Evolutionary conservation across 2,329 filamentous ascomycete genomes (phyloP).

Genomic region (Penicillium sp.): DNA sequence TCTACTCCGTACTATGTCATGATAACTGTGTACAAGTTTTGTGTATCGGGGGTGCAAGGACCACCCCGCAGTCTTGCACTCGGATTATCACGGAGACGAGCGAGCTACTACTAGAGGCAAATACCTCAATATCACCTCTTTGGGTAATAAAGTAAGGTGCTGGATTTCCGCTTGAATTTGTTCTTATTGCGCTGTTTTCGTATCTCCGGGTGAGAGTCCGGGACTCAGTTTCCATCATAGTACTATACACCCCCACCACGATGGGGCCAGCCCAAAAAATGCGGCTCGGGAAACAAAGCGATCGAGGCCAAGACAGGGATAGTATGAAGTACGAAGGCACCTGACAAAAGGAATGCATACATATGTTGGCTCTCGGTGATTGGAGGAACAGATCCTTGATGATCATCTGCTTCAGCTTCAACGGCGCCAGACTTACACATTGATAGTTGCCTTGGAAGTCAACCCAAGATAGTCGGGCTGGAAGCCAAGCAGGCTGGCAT

Average conservation of each 20-base stretch:
- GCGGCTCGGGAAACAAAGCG: conserved; percentile 20
- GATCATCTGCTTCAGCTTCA: neutral
- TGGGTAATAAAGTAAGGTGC: neutral
- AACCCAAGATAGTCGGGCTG: too few relatives aligned
- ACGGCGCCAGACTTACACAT: neutral
- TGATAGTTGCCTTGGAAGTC: neutral
- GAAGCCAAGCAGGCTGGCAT: neutral
- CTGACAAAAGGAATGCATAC: conserved; percentile 3
- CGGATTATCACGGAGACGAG: neutral
- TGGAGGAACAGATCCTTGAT: neutral
- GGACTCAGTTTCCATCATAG: neutral
- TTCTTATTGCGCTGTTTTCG: neutral
- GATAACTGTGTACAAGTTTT: neutral
- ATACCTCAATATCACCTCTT: conserved; percentile 1
- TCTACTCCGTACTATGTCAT: neutral
- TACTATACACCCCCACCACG: conserved; percentile 4
- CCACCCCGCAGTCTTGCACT: neutral
- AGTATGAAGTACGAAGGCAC: conserved; percentile 1
- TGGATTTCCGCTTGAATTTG: neutral
- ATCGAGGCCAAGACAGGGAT: conserved; percentile 22
- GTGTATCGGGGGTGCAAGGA: neutral
- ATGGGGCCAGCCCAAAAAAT: conserved; percentile 14
- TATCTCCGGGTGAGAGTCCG: neutral
- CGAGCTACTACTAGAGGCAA: neutral
- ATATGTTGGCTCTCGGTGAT: neutral